Evolutionary conservation across 176 grass and related monocot genomes (phyloP), one percentile per base, ranked within the genome.

Genomic region (Ampelocalamus luodianensis): DNA sequence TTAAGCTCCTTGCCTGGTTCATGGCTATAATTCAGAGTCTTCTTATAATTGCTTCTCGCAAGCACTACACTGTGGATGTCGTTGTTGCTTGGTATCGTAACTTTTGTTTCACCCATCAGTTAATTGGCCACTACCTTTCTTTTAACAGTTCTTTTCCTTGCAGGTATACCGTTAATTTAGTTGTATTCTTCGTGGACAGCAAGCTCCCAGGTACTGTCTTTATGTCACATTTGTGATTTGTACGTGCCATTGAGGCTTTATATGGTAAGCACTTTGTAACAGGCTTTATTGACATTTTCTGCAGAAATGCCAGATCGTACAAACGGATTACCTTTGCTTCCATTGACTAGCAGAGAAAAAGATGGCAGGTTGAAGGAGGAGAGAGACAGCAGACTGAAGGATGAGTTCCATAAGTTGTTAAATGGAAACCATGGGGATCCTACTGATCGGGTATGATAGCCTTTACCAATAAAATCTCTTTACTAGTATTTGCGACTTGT

Each of bases 151-250:
- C 4, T 53, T 87, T n/a, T 45, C 8, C 40, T 8, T 68, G 36
- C 71, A 98, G 96, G 97, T 99, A 99, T 81, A 94, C 97, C 2
- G 97, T 99, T 56, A 99, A 99, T 82, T 85, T 99, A 62, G 92
- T 94, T 20, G 93, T 99, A 38, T 99, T 89, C 89, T 99, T 99
- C 44, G 71, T 99, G 4, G 93, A 99, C 84, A 94, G 53, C 86
- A 99, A 96, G 75, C 88, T 99, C 9, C 83, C 93, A 90, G 96
- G 96, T 98, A 50, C 76, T 48, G 79, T 50, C n/a, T n/a, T 75
- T 17, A n/a, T 82, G 64, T 37, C 44, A 66, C 1, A 60, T 60
- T 32, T 23, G 37, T 49, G 13, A 62, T 75, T 6, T 38, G n/a
- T 37, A 58, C 11, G 13, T 49, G 37, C 16, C 13, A 34, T 0